Evolutionary conservation across 768 basidiomycete species (phyloP), one percentile per base, ranked within the genome.

Genomic region (Termitomyces sp.): DNA sequence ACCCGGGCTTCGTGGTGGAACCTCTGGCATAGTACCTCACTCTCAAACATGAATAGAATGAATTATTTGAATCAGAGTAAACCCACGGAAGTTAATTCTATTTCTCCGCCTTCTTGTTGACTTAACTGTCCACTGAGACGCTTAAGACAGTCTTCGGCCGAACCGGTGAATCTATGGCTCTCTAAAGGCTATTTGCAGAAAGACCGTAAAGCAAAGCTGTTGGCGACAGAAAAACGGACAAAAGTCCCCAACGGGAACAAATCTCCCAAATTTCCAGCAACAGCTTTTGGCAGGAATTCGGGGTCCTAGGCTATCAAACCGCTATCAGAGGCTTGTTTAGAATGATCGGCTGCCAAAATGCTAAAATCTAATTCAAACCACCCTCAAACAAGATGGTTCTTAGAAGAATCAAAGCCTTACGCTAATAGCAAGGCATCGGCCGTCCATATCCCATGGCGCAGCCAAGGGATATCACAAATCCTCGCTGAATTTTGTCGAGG

Each of bases 291-390:
- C 9, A 39, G 39, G 18, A 41, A 8, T 20, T 9, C n/a, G 39
- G 39, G 39, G 39, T 41, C 39, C 39, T 7, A 41, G 39, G 39
- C 39, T 41, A 41, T 41, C 39, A 41, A 41, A 41, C 39, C 20
- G 10, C 20, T 48, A 50, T 50, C 49, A 50, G 16, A 36, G 34
- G 49, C 22, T 50, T 36, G n/a, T 50, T 51, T 42, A 39, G 22
- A 29, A 37, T 53, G 55, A 59, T 63, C 53, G 53, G 53, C 58
- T 52, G 59, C 34, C 55, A 62, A 64, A 64, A 64, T 53, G 42
- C 49, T 60, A 64, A 64, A 64, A 60, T 64, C 42, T 57, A 62
- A 64, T 54, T 58, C 53, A 31, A n/a, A n/a, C n/a, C n/a, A n/a
- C n/a, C 48, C 27, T 32, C n/a, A 12, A 18, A 32, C 20, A 32